phyloP scores from a whole-genome alignment of 768 basidiomycete species.

The Crepidotus variabilis region DNA sequence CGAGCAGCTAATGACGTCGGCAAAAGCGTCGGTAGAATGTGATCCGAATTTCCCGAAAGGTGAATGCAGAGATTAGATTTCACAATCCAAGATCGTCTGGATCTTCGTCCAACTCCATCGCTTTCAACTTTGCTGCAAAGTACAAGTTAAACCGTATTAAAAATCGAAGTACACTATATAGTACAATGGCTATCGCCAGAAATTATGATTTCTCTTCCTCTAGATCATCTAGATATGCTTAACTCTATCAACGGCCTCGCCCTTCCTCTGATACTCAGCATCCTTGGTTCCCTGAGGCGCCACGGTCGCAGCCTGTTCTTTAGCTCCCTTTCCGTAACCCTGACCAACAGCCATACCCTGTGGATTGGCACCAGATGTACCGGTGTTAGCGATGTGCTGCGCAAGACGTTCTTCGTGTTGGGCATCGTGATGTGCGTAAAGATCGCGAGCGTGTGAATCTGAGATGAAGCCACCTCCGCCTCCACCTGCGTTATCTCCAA shows the following conservation, averaged over 20 bases:
- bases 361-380: background rate
- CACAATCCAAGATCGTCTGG: too few species aligned
- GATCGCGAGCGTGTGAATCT: background rate
- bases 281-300: conserved; percentile 22
- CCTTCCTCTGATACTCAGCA: conserved; percentile 20
- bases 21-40: too few species aligned
- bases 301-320: conserved; percentile 26
- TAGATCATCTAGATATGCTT: conserved; percentile 9
- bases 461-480: background rate
- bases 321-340: conserved; percentile 6
- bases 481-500: background rate
- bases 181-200: too few species aligned
- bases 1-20: too few species aligned
- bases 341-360: background rate
- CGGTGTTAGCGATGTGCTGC: background rate
- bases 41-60: too few species aligned
- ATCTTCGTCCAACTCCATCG: too few species aligned
- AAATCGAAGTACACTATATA: too few species aligned
- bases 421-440: background rate
- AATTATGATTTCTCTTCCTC: conserved; percentile 1
- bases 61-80: too few species aligned
- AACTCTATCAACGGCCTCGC: conserved; percentile 12
- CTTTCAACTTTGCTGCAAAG: too few species aligned
- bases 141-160: too few species aligned
- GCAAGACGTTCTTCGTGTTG: background rate